These are phyloP conservation scores for Spathaspora passalidarum DNA, from an alignment of 805 yeast genomes.

Conservation along the genomic window DNA sequence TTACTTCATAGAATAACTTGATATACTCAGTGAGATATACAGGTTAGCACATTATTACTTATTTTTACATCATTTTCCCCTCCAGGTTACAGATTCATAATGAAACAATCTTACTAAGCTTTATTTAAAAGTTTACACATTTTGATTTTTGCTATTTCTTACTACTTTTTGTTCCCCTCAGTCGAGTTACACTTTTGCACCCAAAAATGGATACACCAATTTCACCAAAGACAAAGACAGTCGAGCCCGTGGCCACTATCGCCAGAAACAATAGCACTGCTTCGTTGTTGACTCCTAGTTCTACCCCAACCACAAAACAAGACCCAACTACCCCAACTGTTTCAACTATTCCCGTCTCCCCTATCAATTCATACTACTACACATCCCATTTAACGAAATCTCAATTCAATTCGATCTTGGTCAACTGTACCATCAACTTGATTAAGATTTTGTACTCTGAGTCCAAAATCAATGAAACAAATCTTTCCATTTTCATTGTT, in stretches of 20 bases:
- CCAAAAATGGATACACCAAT: conserved; percentile 1
- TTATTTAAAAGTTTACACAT: neutral
- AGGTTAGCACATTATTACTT: too few relatives aligned
- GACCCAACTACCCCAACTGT: neutral
- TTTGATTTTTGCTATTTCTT: neutral
- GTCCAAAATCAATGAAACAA: conserved; percentile 10
- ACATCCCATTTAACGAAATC: conserved; percentile 35
- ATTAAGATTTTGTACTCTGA: conserved; percentile 30
- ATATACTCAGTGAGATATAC: neutral
- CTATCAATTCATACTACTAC: conserved; percentile 40
- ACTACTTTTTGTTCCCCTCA: too few relatives aligned
- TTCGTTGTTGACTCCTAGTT: neutral
- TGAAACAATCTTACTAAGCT: neutral
- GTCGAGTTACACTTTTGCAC: neutral
- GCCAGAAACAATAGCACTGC: neutral
- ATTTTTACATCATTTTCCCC: neutral
- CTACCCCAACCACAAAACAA: neutral
- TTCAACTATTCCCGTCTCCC: conserved; percentile 14
- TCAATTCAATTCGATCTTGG: conserved; percentile 38
- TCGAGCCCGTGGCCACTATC: neutral
- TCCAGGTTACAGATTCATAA: neutral
- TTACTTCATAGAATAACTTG: neutral
- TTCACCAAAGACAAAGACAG: neutral
- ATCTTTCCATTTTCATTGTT: conserved; percentile 45
- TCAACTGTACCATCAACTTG: conserved; percentile 34